Base-by-base conservation (phyloP, 495 filamentous ascomycete genomes). In the Penicillium alfredii region DNA sequence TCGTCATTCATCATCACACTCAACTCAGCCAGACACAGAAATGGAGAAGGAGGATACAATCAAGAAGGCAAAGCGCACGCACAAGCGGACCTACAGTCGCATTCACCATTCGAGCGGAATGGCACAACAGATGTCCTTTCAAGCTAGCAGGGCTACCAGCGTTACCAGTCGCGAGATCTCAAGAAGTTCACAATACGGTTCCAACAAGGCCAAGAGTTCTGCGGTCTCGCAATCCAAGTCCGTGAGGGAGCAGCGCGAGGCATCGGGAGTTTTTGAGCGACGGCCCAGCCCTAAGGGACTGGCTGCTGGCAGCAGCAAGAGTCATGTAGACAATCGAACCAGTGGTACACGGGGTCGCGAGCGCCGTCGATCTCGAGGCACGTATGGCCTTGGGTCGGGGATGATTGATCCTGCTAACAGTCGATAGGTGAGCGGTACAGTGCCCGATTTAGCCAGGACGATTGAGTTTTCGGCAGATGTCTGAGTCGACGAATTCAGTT, bases 341-440 rank as follows among this genome's bases (percentile, higher is more conserved):
- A 41, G 19, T 13, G 28, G 13, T 25, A 24, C 25, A 18, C 49
- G 51, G 22, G 34, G 42, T 14, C 42, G 57, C 0, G 38, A 43
- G 7, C 49, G 41, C 12, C 49, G 60, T 11, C 50, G 38, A 15
- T 45, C 56, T 27, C 44, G 56, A 49, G 53, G 60, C 63, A 55
- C 29, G 40, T n/a, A 12, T 21, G 2, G 4, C 13, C 12, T 7
- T n/a, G 15, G 6, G 1, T 8, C 5, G 23, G 4, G 15, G 10
- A n/a, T 12, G 8, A 8, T 5, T 6, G 17, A 27, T 8, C 13
- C 28, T 26, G 43, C 47, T 48, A 18, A 55, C 19, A 11, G 4
- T 27, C 8, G 1, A 10, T 13, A 68, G 62, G 58, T 10, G 56
- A 61, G 4, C 52, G 49, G 15, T 68, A 68, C 36, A 58, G 42